These are phyloP conservation scores for Aureobasidium leucospermi DNA, from an alignment of 2,329 filamentous ascomycete genomes.

Conservation along the genomic window DNA sequence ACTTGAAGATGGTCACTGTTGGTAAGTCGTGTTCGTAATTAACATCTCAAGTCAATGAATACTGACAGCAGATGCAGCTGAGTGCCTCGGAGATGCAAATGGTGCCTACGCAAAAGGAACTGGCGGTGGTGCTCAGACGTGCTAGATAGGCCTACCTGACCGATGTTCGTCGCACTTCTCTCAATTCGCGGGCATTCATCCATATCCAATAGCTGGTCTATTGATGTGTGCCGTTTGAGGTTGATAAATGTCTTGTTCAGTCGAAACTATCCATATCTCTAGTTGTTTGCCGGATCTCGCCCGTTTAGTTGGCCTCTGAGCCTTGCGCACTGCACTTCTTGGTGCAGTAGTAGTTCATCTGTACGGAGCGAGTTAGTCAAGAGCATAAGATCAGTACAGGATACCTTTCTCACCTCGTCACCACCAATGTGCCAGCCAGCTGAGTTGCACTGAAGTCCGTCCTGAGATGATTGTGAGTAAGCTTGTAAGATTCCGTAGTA, in stretches of 20 bases:
- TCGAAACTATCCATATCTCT: too few species aligned
- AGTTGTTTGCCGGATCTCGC: too few species aligned
- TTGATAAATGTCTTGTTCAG: too few species aligned
- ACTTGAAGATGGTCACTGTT: conserved; percentile 10
- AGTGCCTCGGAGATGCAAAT: neutral
- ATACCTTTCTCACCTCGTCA: neutral
- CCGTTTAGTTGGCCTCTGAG: neutral
- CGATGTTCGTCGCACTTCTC: too few species aligned
- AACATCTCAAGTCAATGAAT: too few species aligned
- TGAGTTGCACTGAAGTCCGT: neutral
- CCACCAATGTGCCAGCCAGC: conserved; percentile 1
- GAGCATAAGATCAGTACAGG: neutral
- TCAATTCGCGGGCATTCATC: too few species aligned
- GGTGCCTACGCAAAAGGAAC: conserved; percentile 3
- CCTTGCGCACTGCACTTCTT: neutral
- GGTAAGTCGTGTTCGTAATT: neutral
- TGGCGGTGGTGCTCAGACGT: neutral
- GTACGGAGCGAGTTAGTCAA: neutral
- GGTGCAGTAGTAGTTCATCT: neutral
- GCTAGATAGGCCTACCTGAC: neutral
- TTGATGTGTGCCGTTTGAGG: too few species aligned
- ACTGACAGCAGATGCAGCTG: neutral
- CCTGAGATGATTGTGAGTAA: neutral
- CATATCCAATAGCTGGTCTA: too few species aligned
- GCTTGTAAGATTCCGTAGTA: neutral